Conservation (phyloP, 208 protist species). For the Crithidia acanthocephali region DNA sequence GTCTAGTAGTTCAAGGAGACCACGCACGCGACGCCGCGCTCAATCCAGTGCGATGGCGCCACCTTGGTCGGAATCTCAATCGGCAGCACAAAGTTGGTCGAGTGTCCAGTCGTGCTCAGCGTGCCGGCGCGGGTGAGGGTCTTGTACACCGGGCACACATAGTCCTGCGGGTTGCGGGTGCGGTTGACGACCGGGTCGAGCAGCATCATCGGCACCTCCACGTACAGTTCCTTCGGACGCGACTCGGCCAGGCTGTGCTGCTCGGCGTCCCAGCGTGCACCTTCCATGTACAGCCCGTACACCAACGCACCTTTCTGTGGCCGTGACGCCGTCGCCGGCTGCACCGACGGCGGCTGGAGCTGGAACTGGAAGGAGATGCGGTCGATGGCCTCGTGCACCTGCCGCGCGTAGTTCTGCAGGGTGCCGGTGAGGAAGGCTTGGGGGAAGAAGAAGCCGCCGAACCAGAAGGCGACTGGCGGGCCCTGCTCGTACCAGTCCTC, state of each 20-base stretch:
- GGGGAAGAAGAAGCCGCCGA: slow-evolving; percentile 98
- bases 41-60: slow-evolving; percentile 94
- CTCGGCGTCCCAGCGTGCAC: slow-evolving; percentile 93
- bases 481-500: slow-evolving; percentile 89
- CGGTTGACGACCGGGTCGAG: slow-evolving; percentile 85
- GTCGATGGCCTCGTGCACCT: slow-evolving; percentile 95
- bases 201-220: slow-evolving; percentile 93
- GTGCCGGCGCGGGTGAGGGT: slow-evolving; percentile 95
- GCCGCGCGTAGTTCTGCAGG: slow-evolving; percentile 97
- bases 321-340: slow-evolving; percentile 24
- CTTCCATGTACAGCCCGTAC: slow-evolving; percentile 97
- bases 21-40: slow-evolving; percentile 93
- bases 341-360: slow-evolving; percentile 35
- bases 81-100: slow-evolving; percentile 98
- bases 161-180: slow-evolving; percentile 64
- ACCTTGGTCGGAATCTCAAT: slow-evolving; percentile 94
- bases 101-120: slow-evolving; percentile 98
- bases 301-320: slow-evolving; percentile 86
- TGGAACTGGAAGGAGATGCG: slow-evolving; percentile 95
- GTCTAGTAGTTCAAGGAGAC: slow-evolving; percentile 85
- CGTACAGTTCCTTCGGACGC: slow-evolving; percentile 96
- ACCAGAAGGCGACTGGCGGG: slow-evolving; percentile 92
- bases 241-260: slow-evolving; percentile 89
- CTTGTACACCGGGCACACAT: slow-evolving; percentile 98
- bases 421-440: slow-evolving; percentile 97